These are phyloP conservation scores for Chlorella sp. DNA, from an alignment of 139 green algal species.

Conservation along the genomic window DNA sequence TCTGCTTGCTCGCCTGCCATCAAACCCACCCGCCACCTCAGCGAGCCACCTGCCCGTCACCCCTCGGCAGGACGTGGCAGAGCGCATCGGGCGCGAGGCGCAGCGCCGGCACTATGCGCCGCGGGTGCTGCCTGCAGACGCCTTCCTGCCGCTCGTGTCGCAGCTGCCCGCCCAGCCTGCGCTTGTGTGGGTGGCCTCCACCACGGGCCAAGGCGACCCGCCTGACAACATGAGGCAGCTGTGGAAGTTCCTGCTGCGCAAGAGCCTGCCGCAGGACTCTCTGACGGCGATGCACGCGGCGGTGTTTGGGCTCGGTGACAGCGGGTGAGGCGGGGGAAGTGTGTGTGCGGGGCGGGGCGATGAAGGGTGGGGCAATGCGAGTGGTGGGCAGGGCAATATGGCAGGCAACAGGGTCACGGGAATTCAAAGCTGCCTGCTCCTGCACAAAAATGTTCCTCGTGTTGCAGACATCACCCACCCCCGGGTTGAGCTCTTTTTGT, in stretches of 20 bases:
- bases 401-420: background rate
- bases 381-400: background rate
- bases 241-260: constrained; percentile 93
- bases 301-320: constrained; percentile 97
- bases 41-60: background rate
- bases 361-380: background rate
- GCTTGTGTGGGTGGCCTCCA: constrained; percentile 84
- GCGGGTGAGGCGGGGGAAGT: constrained; percentile 38
- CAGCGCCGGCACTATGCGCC: constrained; percentile 52
- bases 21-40: background rate
- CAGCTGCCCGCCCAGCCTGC: constrained; percentile 65
- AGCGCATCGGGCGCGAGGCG: constrained; percentile 84
- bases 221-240: constrained; percentile 90
- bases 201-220: constrained; percentile 90
- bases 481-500: background rate
- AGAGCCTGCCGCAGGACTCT: constrained; percentile 74
- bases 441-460: too few species aligned
- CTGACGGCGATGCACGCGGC: constrained; percentile 66
- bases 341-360: too few species aligned
- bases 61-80: constrained; percentile 85
- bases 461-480: too few species aligned
- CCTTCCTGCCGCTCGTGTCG: constrained; percentile 58
- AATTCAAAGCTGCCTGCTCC: too few species aligned
- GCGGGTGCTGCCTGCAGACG: constrained; percentile 77
- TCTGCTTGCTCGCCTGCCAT: background rate